Conservation (phyloP, 768 basidiomycete species). For the Suillus sp. region DNA sequence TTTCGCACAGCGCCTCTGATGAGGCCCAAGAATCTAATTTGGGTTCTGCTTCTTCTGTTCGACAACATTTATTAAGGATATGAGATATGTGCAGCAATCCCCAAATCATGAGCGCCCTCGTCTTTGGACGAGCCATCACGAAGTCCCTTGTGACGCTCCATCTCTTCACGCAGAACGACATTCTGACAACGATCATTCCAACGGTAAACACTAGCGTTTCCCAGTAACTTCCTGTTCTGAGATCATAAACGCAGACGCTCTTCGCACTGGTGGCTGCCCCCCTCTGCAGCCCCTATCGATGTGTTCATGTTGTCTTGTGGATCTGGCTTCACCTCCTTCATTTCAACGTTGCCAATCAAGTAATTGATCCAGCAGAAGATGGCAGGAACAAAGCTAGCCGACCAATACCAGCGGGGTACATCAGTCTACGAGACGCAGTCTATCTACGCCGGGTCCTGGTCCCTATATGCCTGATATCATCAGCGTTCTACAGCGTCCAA, state of each 20-base stretch:
- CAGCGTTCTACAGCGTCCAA: conserved; percentile 29
- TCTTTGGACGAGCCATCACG: conserved; percentile 16
- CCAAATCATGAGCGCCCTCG: conserved; percentile 26
- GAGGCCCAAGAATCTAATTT: neutral
- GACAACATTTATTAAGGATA: conserved; percentile 20
- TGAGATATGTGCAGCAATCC: conserved; percentile 13
- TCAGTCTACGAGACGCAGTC: conserved; percentile 39
- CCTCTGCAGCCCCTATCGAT: conserved; percentile 19
- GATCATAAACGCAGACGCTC: conserved; percentile 29
- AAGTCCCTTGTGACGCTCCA: conserved; percentile 22
- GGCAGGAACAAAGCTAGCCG: conserved; percentile 45
- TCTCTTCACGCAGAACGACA: conserved; percentile 29
- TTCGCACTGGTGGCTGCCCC: conserved; percentile 39
- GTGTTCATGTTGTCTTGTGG: conserved; percentile 42
- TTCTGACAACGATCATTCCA: conserved; percentile 30
- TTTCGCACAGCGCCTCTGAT: conserved; percentile 1
- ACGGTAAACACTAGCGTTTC: conserved; percentile 19
- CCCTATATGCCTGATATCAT: conserved; percentile 38
- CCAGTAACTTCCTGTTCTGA: conserved; percentile 1
- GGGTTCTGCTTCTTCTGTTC: neutral
- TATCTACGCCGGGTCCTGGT: conserved; percentile 40
- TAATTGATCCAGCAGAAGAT: conserved; percentile 44
- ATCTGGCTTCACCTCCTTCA: conserved; percentile 50
- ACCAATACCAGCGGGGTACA: conserved; percentile 47
- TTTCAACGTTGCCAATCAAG: conserved; percentile 47